Evolutionary conservation across 805 yeast species (phyloP).

Genomic region (Kodamaea laetipori): DNA sequence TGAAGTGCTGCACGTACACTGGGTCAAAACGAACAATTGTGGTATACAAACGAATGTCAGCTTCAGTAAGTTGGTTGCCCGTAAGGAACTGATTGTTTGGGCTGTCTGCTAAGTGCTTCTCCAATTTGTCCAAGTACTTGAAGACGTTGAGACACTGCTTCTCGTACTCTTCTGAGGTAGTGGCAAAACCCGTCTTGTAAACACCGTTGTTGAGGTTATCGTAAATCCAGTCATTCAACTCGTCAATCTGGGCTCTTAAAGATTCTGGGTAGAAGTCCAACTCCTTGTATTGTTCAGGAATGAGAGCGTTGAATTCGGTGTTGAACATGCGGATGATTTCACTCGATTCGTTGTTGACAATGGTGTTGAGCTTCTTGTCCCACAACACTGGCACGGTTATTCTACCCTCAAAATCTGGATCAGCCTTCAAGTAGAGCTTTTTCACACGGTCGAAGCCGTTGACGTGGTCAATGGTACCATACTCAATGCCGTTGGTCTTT

Average conservation of each 20-base stretch:
- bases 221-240: slow-evolving; percentile 78
- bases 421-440: slow-evolving; percentile 73
- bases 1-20: slow-evolving; percentile 93
- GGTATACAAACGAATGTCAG: slow-evolving; percentile 83
- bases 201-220: slow-evolving; percentile 89
- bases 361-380: slow-evolving; percentile 80
- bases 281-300: slow-evolving; percentile 49
- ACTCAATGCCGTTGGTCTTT: slow-evolving; percentile 51
- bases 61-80: slow-evolving; percentile 78
- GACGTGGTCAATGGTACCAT: slow-evolving; percentile 46
- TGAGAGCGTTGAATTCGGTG: slow-evolving; percentile 65
- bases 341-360: slow-evolving; percentile 89
- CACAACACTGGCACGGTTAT: slow-evolving; percentile 92
- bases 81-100: slow-evolving; percentile 46
- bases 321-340: slow-evolving; percentile 87
- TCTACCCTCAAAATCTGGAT: slow-evolving; percentile 76
- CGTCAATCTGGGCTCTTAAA: slow-evolving; percentile 64
- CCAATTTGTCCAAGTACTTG: slow-evolving; percentile 68
- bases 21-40: slow-evolving; percentile 91
- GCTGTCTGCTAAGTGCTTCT: slow-evolving; percentile 53
- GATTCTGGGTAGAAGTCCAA: slow-evolving; percentile 65
- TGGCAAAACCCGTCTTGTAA: slow-evolving; percentile 89
- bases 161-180: slow-evolving; percentile 80
- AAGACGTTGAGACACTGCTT: slow-evolving; percentile 64
- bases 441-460: slow-evolving; percentile 62